Base-by-base conservation (phyloP, 441 rosid genomes). In the Kokia cookei region DNA sequence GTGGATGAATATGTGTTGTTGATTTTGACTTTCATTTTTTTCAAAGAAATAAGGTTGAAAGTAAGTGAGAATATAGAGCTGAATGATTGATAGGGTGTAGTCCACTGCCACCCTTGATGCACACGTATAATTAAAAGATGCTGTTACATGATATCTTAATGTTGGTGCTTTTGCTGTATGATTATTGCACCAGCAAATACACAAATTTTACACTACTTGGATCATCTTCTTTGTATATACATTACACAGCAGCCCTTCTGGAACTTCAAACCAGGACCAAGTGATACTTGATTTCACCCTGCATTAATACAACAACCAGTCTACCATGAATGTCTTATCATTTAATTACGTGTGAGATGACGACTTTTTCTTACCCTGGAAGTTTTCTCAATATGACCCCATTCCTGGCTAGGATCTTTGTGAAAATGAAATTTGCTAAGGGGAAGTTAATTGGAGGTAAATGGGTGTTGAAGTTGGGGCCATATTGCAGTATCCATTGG, bases 21-120 rank as follows among this genome's bases (percentile, higher is more conserved):
- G 22, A 19, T 19, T 19, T 19, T 19, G 22, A 19, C 22, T 19
- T 32, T 32, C 37, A 32, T 32, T 32, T 32, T 19, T 32, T 32
- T 32, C 37, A 32, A 32, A 32, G 7, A 5, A 47, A 47, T 40
- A 32, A 19, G 14, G 42, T 53, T 60, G 71, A 75, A 78, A 73
- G 78, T 69, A 42, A 71, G 69, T 73, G 74, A 69, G 74, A 77
- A 55, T 58, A 70, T 71, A 84, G 76, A 82, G 77, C 71, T 71
- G 73, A 42, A 59, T 74, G 81, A 75, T 85, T 82, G 83, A 84
- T 67, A 75, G 90, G 82, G 82, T 76, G 85, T 82, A 76, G 89
- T 83, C 90, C 84, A 69, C 81, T 78, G 84, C 90, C 88, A 88
- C 82, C 90, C 86, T 86, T 83, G 83, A 32, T 32, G 37, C 37